A percentile compares a stretch with the other conserved stretches of the same genome.
phyloP scores from a whole-genome alignment of 2,329 filamentous ascomycete genomes.

The Neophaeococcomyces mojaviensis region DNA sequence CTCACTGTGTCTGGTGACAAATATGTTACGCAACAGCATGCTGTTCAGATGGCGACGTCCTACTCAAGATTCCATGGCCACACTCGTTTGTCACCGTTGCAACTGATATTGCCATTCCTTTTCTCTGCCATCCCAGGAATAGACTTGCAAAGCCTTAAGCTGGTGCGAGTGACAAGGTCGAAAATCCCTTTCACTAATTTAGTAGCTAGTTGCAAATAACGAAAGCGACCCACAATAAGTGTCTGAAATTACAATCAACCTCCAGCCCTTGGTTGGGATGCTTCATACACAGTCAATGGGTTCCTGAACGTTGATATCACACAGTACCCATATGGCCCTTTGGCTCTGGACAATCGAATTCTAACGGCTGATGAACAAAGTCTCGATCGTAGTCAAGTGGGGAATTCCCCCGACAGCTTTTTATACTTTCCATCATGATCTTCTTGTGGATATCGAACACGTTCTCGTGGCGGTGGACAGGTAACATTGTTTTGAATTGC shows the following conservation, averaged over 20 bases:
- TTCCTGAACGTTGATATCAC: slow-evolving; percentile 1
- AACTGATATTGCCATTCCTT: slow-evolving; percentile 4
- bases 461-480: slow-evolving; percentile 4
- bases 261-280: not conserved
- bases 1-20: no score
- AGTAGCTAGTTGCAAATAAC: not conserved
- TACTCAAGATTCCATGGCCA: no score
- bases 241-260: not conserved
- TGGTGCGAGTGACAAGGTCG: not conserved
- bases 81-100: no score
- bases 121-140: slow-evolving; percentile 1
- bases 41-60: no score
- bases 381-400: slow-evolving; percentile 1
- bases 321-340: slow-evolving; percentile 4
- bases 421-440: slow-evolving; percentile 5
- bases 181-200: not conserved
- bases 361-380: slow-evolving; percentile 1
- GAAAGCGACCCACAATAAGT: not conserved
- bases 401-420: not conserved
- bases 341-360: not conserved
- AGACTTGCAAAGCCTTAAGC: not conserved
- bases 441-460: slow-evolving; percentile 2
- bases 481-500: slow-evolving; percentile 2
- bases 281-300: not conserved
- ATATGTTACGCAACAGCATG: no score